Base-by-base conservation (phyloP, 805 yeast species). In the Candida dajiaensis region DNA sequence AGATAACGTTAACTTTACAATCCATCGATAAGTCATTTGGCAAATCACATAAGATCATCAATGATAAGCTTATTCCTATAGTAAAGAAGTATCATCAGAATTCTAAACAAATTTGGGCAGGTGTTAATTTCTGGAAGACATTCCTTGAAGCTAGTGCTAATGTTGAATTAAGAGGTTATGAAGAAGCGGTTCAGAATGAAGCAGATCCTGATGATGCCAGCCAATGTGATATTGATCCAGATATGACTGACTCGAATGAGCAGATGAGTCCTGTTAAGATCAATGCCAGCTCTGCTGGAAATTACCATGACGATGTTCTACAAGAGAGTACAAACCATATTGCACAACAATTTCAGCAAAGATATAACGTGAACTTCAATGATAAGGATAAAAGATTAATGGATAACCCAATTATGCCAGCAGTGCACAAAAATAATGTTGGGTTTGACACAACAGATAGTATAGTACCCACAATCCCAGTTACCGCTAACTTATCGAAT, bases 101-200 rank as follows among this genome's bases (percentile, higher is more conserved):
- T 37, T 78, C 88, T 13, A 75, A 71, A 38, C 70, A 76, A 28
- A 78, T 86, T 3, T 81, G 89, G 83, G 66, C 72, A 26, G 82
- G 82, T 46, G 81, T 79, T 7, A 75, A 76, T 46, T 86, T 87
- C 64, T 82, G 95, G 83, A 86, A 86, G 58, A 75, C 76, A 28
- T 83, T 89, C 64, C 77, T 88, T 55, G 95, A 89, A 58, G 76
- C 80, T 41, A 76, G 87, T 25, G 89, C 89, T 2, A 77, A 80
- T 56, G 85, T 83, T 21, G 78, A 80, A 50, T 63, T 84, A 31
- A 63, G 74, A 29, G 75, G 80, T 25, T 74, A 73, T 50, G 81
- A 76, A 52, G 81, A 71, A 23, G 60, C 61, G 19, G 55, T 50
- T 6, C 47, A 53, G 15, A 38, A 44, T 23, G 50, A 50, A 29